Conservation (phyloP, 306 rosid genomes). For the Glycine tomentella region DNA sequence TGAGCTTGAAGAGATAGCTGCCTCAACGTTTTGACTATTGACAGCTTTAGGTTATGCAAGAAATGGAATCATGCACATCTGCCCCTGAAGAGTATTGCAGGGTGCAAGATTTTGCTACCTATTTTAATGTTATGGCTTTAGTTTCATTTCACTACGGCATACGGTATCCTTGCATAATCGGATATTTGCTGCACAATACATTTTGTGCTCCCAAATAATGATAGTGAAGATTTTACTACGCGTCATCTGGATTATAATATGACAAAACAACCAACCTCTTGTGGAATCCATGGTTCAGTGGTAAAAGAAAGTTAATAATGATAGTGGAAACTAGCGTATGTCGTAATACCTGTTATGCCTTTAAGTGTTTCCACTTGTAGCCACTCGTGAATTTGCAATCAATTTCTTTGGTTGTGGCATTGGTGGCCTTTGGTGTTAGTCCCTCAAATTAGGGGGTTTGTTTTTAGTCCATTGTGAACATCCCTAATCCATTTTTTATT, state of each 20-base stretch:
- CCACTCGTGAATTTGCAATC: background rate
- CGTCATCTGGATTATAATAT: background rate
- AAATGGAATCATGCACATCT: no score
- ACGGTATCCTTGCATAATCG: background rate
- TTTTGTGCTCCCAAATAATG: background rate
- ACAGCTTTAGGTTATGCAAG: no score
- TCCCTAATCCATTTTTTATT: no score
- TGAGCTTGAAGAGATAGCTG: no score
- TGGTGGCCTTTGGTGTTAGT: no score
- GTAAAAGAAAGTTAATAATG: background rate
- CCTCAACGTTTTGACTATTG: no score
- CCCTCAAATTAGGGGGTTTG: no score
- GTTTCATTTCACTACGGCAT: background rate
- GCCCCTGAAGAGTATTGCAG: no score
- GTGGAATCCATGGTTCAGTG: background rate
- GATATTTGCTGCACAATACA: background rate
- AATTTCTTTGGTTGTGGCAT: background rate
- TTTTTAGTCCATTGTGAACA: no score
- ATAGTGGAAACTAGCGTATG: background rate
- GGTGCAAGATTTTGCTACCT: background rate
- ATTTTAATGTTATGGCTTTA: background rate
- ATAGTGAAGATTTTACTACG: background rate
- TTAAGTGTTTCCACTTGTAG: background rate
- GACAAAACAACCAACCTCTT: background rate
- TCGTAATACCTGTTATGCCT: no score